Evolutionary conservation across 2,329 filamentous ascomycete species (phyloP).

Genomic region (Malbranchea zuffiana): DNA sequence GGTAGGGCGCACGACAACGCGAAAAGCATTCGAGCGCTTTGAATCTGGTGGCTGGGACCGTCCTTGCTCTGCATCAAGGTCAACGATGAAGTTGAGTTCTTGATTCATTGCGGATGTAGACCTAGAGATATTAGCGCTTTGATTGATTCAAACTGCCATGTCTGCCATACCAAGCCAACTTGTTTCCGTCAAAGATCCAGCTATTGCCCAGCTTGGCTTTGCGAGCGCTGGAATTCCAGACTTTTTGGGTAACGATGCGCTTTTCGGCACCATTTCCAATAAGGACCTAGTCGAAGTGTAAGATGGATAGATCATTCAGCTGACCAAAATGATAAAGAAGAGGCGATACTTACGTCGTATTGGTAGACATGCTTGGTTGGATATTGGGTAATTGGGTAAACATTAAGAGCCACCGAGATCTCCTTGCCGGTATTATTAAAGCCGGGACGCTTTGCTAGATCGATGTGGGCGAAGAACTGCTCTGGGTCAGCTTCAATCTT

Average conservation of each 20-base stretch:
- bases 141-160: too few relatives aligned
- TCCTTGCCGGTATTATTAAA: constrained; percentile 50
- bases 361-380: constrained; percentile 59
- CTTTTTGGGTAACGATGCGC: constrained; percentile 57
- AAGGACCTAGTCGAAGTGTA: constrained; percentile 43
- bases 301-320: not conserved
- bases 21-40: constrained; percentile 42
- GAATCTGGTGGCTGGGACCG: constrained; percentile 31
- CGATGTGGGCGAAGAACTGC: constrained; percentile 18
- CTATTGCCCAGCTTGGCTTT: constrained; percentile 44
- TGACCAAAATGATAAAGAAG: not conserved
- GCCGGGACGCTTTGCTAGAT: constrained; percentile 38
- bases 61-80: constrained; percentile 59
- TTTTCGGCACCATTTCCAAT: constrained; percentile 55
- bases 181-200: constrained; percentile 74
- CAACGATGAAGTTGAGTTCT: constrained; percentile 50
- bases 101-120: constrained; percentile 27
- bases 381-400: constrained; percentile 56
- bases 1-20: constrained; percentile 53
- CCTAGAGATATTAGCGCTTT: constrained; percentile 23
- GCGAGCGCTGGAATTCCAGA: constrained; percentile 58
- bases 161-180: constrained; percentile 64
- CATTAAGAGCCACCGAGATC: constrained; percentile 55
- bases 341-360: constrained; percentile 60
- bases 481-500: constrained; percentile 13